These are phyloP conservation scores for Exophiala mesophila DNA, from an alignment of 2,329 filamentous ascomycete genomes.

Conservation along the genomic window DNA sequence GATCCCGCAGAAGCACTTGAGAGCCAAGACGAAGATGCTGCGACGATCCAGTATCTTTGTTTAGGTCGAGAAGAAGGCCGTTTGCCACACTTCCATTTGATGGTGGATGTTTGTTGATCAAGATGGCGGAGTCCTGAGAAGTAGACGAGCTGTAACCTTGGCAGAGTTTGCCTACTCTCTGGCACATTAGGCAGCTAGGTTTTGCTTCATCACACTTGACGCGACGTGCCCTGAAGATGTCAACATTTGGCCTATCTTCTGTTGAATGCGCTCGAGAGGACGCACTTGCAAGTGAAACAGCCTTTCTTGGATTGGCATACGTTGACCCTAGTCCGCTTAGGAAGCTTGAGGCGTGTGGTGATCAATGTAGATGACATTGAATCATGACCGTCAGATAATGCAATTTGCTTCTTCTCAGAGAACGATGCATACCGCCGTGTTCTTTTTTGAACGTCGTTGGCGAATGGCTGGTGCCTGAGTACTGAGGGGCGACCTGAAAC, in stretches of 20 bases:
- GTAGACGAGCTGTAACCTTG: background rate
- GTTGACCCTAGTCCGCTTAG: background rate
- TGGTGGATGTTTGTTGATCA: too few species aligned
- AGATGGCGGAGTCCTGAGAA: too few species aligned
- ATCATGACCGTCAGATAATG: too few species aligned
- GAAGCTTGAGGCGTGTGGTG: background rate
- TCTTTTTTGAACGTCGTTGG: background rate
- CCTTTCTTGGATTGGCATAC: conserved; percentile 1
- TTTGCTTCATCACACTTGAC: conserved; percentile 1
- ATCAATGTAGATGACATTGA: too few species aligned
- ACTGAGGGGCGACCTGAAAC: background rate
- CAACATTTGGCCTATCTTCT: background rate
- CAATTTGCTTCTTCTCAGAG: too few species aligned
- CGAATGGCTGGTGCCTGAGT: conserved; percentile 3
- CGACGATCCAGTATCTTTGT: too few species aligned
- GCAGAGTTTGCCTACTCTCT: background rate
- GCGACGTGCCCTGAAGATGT: background rate
- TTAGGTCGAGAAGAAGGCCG: too few species aligned
- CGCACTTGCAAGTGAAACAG: conserved; percentile 2
- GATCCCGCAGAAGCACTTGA: background rate
- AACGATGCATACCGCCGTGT: background rate
- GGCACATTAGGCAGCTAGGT: background rate
- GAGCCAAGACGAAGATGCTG: background rate
- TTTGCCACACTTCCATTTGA: too few species aligned
- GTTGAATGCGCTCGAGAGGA: too few species aligned